phyloP scores from a whole-genome alignment of 2,329 filamentous ascomycete species.

The Nannizzia gypsea region DNA sequence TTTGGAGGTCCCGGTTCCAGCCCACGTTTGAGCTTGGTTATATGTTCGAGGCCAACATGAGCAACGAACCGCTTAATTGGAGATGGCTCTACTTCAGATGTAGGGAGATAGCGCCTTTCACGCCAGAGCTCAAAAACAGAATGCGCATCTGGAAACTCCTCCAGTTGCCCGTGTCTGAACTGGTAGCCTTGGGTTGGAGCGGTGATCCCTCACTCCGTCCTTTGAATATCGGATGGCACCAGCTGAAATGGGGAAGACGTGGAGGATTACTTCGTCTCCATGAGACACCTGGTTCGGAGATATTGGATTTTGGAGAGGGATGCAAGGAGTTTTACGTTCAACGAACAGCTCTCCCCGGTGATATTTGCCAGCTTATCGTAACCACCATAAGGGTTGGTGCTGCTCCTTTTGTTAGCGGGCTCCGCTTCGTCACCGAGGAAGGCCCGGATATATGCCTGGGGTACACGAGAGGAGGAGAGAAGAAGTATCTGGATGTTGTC shows the following conservation, averaged over 20 bases:
- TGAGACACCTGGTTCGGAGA: neutral
- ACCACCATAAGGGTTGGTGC: neutral
- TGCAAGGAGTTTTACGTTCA: neutral
- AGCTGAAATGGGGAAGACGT: neutral
- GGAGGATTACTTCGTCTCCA: neutral
- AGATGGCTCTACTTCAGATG: neutral
- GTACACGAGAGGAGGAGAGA: neutral
- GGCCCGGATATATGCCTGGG: neutral
- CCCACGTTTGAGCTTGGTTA: neutral
- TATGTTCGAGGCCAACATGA: neutral
- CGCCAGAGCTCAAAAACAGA: neutral
- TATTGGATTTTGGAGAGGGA: neutral
- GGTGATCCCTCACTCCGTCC: neutral
- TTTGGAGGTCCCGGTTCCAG: neutral
- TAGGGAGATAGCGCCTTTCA: neutral
- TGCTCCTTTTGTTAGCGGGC: neutral
- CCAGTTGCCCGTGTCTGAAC: neutral
- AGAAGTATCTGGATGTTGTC: neutral
- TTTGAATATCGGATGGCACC: neutral
- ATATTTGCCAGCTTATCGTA: neutral
- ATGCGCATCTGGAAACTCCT: neutral
- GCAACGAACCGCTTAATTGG: neutral
- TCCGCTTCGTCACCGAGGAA: neutral
- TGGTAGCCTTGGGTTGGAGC: neutral
- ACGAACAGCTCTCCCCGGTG: neutral